These are phyloP conservation scores for Cyathus striatus DNA, from an alignment of 768 basidiomycete species.

Conservation along the genomic window DNA sequence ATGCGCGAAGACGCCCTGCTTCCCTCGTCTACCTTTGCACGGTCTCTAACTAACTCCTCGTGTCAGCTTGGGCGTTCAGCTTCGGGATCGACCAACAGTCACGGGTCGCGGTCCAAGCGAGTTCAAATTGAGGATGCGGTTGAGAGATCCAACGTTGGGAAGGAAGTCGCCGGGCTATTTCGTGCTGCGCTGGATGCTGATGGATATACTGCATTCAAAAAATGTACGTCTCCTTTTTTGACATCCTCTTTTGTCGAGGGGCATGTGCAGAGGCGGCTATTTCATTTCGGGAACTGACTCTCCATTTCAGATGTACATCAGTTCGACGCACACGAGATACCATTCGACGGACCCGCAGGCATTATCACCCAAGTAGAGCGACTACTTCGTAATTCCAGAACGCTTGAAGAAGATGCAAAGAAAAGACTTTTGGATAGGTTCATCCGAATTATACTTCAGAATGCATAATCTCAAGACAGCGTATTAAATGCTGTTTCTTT, in stretches of 20 bases:
- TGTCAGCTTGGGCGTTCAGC: constrained; percentile 14
- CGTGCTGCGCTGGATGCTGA: constrained; percentile 39
- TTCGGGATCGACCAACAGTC: constrained; percentile 17
- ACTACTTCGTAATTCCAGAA: constrained; percentile 46
- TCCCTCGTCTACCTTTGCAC: constrained; percentile 34
- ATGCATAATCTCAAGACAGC: constrained; percentile 26
- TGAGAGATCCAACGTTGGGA: constrained; percentile 33
- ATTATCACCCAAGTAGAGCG: constrained; percentile 61
- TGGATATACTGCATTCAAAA: constrained; percentile 50
- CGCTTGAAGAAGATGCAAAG: constrained; percentile 41
- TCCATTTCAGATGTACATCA: constrained; percentile 56
- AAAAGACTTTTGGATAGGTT: constrained; percentile 55
- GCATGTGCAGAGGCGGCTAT: background rate
- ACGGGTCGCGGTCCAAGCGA: constrained; percentile 14
- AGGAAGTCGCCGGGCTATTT: constrained; percentile 44
- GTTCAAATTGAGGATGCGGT: constrained; percentile 12
- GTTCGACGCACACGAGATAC: constrained; percentile 71
- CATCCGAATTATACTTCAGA: constrained; percentile 51
- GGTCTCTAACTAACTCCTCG: constrained; percentile 26
- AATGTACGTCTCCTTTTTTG: constrained; percentile 42
- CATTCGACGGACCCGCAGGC: constrained; percentile 69
- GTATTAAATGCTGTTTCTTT: too few species aligned
- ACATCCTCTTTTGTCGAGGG: constrained; percentile 1
- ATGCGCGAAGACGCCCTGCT: constrained; percentile 65
- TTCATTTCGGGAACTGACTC: constrained; percentile 6